Evolutionary conservation across 2,329 filamentous ascomycete genomes (phyloP).

Genomic region (Sarocladium kiliense): DNA sequence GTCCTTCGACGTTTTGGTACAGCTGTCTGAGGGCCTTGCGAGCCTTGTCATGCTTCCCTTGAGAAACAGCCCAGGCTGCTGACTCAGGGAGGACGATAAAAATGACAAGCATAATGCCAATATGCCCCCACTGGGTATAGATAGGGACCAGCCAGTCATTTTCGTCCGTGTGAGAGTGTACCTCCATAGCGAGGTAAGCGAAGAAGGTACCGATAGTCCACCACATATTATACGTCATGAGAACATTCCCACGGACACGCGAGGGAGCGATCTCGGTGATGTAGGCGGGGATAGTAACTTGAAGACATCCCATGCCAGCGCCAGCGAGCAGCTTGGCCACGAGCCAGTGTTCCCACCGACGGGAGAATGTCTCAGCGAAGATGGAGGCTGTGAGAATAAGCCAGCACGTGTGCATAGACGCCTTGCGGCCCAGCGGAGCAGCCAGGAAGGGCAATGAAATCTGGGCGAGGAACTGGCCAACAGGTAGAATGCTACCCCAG

Average conservation of each 20-base stretch:
- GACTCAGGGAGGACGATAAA: conserved; percentile 31
- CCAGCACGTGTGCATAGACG: conserved; percentile 25
- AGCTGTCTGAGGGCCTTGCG: conserved; percentile 15
- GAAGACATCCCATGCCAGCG: conserved; percentile 36
- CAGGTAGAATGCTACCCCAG: conserved; percentile 33
- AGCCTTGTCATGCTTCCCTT: conserved; percentile 16
- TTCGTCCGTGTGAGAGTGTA: conserved; percentile 24
- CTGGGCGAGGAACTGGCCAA: conserved; percentile 34
- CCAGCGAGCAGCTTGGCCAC: conserved; percentile 27
- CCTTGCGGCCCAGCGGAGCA: conserved; percentile 24
- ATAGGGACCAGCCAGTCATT: conserved; percentile 32
- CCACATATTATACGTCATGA: conserved; percentile 39
- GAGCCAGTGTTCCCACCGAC: conserved; percentile 34
- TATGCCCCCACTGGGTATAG: conserved; percentile 39
- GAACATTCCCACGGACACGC: conserved; percentile 31
- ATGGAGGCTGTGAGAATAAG: conserved; percentile 27
- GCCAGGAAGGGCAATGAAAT: conserved; percentile 21
- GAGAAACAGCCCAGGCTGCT: conserved; percentile 31
- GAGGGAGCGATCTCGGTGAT: conserved; percentile 36
- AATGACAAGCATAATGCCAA: conserved; percentile 31
- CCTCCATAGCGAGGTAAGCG: conserved; percentile 33
- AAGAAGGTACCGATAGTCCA: conserved; percentile 37
- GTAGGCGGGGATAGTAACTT: conserved; percentile 35
- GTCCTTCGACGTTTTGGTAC: conserved; percentile 17
- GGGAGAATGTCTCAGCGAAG: conserved; percentile 29